Percentiles rank a stretch among this genome's conserved stretches.
Conservation (phyloP, 768 basidiomycete genomes). For the Candolleomyces eurysporus region DNA sequence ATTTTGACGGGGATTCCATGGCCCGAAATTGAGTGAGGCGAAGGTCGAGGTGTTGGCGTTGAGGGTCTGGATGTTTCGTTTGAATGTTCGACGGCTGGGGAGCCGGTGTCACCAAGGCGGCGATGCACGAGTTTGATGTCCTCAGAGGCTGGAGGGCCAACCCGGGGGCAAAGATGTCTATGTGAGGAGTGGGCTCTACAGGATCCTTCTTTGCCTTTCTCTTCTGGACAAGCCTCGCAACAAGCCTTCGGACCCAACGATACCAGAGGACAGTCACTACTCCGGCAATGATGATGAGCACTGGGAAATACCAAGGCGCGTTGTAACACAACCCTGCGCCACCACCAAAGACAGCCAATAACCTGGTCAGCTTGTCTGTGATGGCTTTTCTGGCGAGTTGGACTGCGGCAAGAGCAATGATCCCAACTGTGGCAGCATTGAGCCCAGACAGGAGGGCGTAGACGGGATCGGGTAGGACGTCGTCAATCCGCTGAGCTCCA, state of each 20-base stretch:
- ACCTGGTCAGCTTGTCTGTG: conserved; percentile 41
- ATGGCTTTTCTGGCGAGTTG: conserved; percentile 45
- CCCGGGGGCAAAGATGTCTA: neutral
- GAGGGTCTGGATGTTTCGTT: neutral
- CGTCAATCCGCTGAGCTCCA: conserved; percentile 40
- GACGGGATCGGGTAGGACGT: conserved; percentile 42
- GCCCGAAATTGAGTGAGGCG: conserved; percentile 7
- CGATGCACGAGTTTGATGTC: neutral
- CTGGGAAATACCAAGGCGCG: conserved; percentile 51
- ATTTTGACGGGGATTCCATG: conserved; percentile 26
- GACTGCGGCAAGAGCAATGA: conserved; percentile 50
- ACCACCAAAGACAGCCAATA: conserved; percentile 40
- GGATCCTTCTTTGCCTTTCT: conserved; percentile 8
- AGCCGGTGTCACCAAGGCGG: neutral
- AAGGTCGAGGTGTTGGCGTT: neutral
- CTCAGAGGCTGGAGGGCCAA: neutral
- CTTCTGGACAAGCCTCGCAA: conserved; percentile 12
- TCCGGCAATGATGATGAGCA: conserved; percentile 42
- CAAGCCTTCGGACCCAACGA: conserved; percentile 17
- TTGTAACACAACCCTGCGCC: conserved; percentile 50
- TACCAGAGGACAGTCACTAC: conserved; percentile 40
- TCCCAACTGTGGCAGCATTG: conserved; percentile 53
- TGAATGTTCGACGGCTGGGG: neutral
- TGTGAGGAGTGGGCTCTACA: neutral
- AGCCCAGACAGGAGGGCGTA: conserved; percentile 51